These are phyloP conservation scores for Dioscorea alata DNA, from an alignment of 106 monocot genomes.

Conservation along the genomic window DNA sequence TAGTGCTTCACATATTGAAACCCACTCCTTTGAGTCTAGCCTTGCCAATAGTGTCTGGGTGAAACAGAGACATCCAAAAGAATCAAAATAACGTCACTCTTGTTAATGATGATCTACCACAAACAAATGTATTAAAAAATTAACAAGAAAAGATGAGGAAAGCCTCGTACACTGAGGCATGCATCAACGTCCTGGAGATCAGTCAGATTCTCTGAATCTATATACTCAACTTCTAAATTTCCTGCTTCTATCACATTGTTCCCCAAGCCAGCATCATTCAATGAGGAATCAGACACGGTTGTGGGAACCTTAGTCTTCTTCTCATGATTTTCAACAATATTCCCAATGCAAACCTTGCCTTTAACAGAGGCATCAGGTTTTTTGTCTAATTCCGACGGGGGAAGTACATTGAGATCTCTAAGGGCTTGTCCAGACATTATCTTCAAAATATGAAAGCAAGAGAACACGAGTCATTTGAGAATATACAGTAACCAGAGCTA, in stretches of 20 bases:
- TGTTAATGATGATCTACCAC: neutral
- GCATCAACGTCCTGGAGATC: slow-evolving; percentile 67
- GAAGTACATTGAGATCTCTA: slow-evolving; percentile 43
- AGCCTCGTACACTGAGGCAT: slow-evolving; percentile 50
- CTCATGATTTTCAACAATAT: slow-evolving; percentile 21
- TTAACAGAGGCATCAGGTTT: slow-evolving; percentile 31
- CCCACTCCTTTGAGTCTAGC: slow-evolving; percentile 90
- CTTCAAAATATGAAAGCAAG: neutral
- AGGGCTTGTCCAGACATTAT: slow-evolving; percentile 52
- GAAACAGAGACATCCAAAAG: neutral
- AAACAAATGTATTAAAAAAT: neutral
- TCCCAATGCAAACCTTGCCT: slow-evolving; percentile 31
- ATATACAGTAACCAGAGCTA: too few species aligned
- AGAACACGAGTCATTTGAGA: neutral
- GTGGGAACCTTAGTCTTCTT: slow-evolving; percentile 19
- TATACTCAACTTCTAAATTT: slow-evolving; percentile 77
- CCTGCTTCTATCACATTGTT: slow-evolving; percentile 35
- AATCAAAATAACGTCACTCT: neutral
- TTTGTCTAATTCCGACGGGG: slow-evolving; percentile 33
- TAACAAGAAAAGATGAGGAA: neutral
- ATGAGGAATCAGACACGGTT: slow-evolving; percentile 9
- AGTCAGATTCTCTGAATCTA: slow-evolving; percentile 71
- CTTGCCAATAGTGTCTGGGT: slow-evolving; percentile 61
- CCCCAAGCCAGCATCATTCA: slow-evolving; percentile 18
- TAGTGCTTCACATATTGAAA: slow-evolving; percentile 81